These are phyloP conservation scores for Paecilomyces niveus DNA, from an alignment of 2,329 filamentous ascomycete species.

Conservation along the genomic window DNA sequence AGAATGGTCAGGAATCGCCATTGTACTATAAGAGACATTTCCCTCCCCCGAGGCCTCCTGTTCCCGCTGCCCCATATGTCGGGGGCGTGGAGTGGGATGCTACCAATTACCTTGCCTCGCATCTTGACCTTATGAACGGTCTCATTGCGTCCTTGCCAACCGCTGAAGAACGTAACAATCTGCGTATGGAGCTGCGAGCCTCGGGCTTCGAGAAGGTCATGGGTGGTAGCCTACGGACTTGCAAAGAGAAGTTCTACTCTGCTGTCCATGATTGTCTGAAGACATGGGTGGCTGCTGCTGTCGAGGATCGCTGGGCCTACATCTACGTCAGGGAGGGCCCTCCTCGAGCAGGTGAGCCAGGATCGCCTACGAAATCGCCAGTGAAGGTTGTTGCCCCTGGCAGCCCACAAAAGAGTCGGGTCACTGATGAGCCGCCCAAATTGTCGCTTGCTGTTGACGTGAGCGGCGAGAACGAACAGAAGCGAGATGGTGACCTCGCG, in stretches of 20 bases:
- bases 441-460: slow-evolving; percentile 45
- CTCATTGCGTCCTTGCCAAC: slow-evolving; percentile 75
- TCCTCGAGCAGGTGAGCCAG: slow-evolving; percentile 28
- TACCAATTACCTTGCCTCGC: slow-evolving; percentile 88
- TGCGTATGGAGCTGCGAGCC: slow-evolving; percentile 70
- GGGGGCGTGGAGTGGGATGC: slow-evolving; percentile 98
- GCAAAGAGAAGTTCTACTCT: slow-evolving; percentile 97
- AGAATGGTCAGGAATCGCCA: slow-evolving; percentile 15
- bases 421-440: slow-evolving; percentile 47
- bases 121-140: slow-evolving; percentile 88
- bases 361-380: slow-evolving; percentile 38
- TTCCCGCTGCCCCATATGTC: slow-evolving; percentile 90
- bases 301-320: slow-evolving; percentile 82
- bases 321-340: slow-evolving; percentile 60
- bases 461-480: slow-evolving; percentile 13
- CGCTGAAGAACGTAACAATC: slow-evolving; percentile 60
- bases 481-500: slow-evolving; percentile 20
- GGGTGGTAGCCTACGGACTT: slow-evolving; percentile 75
- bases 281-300: slow-evolving; percentile 83
- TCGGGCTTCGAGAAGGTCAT: slow-evolving; percentile 90
- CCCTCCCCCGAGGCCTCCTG: slow-evolving; percentile 76
- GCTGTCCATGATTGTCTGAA: slow-evolving; percentile 81
- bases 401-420: slow-evolving; percentile 38
- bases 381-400: slow-evolving; percentile 32
- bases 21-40: slow-evolving; percentile 57